Percentiles rank a stretch among this genome's conserved stretches.
These are phyloP conservation scores for Miscanthus lutarioriparius DNA, from an alignment of 176 grass and related monocot species.

Conservation along the genomic window DNA sequence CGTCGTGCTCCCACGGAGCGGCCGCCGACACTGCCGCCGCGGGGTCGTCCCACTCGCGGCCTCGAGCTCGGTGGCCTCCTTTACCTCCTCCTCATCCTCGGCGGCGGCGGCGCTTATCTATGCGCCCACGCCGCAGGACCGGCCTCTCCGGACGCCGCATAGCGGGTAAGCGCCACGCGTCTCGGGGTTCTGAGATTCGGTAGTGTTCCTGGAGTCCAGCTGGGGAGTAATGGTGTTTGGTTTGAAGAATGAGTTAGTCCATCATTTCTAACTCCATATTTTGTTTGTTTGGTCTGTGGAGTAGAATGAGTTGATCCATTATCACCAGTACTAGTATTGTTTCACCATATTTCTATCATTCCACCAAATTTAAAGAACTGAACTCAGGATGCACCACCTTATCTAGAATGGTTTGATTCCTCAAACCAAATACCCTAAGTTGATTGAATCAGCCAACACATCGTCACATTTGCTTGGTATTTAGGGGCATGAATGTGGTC, in stretches of 20 bases:
- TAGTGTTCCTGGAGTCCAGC: no score
- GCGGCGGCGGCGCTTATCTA: constrained; percentile 54
- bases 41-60: neutral
- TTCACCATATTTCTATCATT: neutral
- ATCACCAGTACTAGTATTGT: neutral
- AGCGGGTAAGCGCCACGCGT: constrained; percentile 55
- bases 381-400: neutral
- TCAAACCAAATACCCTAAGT: neutral
- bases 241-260: no score
- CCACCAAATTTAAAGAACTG: neutral
- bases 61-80: neutral
- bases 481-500: neutral
- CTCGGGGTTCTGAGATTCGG: neutral
- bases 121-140: constrained; percentile 59
- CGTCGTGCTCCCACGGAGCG: neutral
- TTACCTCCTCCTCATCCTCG: neutral
- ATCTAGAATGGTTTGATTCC: neutral
- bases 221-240: neutral
- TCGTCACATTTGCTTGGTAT: neutral
- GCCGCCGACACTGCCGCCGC: neutral
- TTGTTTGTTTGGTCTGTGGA: no score
- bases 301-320: no score
- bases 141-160: constrained; percentile 84
- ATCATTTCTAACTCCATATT: no score
- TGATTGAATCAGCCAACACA: neutral